Evolutionary conservation across 192 early-diverging fungal species (phyloP).

Genomic region (Coemansia sp.): DNA sequence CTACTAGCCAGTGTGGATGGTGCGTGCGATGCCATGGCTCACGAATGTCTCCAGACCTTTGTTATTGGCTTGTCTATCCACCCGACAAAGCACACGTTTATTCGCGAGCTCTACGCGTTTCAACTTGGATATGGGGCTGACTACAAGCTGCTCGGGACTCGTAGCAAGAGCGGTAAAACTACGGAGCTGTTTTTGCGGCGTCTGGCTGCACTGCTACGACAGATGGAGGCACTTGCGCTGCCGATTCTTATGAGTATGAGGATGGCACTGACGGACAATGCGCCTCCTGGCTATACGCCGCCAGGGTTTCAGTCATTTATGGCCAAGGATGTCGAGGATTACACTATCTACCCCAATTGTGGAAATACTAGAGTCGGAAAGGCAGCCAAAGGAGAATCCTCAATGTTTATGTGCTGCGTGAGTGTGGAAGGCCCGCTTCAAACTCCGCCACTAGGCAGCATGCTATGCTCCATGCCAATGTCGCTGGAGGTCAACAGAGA

Average conservation of each 20-base stretch:
- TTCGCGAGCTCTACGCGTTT: conserved; percentile 51
- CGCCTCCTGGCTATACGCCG: conserved; percentile 22
- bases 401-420: conserved; percentile 32
- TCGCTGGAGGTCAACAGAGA: conserved; percentile 28
- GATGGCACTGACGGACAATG: conserved; percentile 10
- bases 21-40: conserved; percentile 21
- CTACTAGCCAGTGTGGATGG: conserved; percentile 29
- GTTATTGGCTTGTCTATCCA: conserved; percentile 34
- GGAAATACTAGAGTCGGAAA: conserved; percentile 37
- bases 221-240: conserved; percentile 41
- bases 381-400: neutral
- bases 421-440: conserved; percentile 41
- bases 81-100: conserved; percentile 16
- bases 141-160: neutral
- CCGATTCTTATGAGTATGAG: conserved; percentile 19
- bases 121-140: conserved; percentile 14
- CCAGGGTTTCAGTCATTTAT: conserved; percentile 19
- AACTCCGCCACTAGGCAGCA: conserved; percentile 31
- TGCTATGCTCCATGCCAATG: conserved; percentile 20
- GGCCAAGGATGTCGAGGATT: conserved; percentile 1
- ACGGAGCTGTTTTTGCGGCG: conserved; percentile 17
- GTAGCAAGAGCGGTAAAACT: neutral
- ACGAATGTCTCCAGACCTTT: conserved; percentile 18
- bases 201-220: conserved; percentile 19
- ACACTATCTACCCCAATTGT: conserved; percentile 34